These are phyloP conservation scores for Brasilioporus rufonigricans DNA, from an alignment of 768 basidiomycete genomes.

Conservation along the genomic window DNA sequence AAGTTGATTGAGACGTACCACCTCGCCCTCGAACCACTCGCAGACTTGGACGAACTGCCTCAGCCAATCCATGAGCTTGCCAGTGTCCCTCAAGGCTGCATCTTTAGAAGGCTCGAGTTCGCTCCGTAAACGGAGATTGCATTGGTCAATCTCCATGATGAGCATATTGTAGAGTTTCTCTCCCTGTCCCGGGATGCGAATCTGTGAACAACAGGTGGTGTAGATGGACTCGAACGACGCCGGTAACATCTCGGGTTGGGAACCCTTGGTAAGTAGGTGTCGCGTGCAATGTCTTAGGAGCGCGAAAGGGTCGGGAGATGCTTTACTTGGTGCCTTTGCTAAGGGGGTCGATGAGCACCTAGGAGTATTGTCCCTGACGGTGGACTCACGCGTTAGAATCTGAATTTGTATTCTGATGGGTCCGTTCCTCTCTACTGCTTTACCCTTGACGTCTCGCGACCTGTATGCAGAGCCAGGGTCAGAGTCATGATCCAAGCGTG, in stretches of 20 bases:
- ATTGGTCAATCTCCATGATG: constrained; percentile 58
- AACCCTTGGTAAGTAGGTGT: constrained; percentile 39
- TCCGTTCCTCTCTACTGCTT: constrained; percentile 28
- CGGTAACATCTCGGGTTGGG: constrained; percentile 33
- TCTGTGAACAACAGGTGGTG: constrained; percentile 52
- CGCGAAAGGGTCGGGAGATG: constrained; percentile 21
- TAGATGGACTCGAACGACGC: constrained; percentile 59
- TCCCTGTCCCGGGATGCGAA: constrained; percentile 52
- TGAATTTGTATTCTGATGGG: constrained; percentile 49
- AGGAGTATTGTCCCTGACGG: neutral
- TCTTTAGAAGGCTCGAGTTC: constrained; percentile 31
- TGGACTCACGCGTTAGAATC: constrained; percentile 39
- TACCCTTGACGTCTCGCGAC: constrained; percentile 35
- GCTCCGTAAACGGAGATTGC: constrained; percentile 39
- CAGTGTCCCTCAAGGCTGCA: neutral
- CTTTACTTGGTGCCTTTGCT: constrained; percentile 13
- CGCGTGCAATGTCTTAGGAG: constrained; percentile 39
- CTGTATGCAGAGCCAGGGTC: constrained; percentile 69
- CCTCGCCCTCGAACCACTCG: constrained; percentile 61
- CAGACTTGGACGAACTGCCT: constrained; percentile 51
- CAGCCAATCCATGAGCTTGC: constrained; percentile 52
- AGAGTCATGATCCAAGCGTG: constrained; percentile 63
- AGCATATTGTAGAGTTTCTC: constrained; percentile 58
- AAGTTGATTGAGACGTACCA: constrained; percentile 45
- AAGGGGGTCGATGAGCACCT: neutral